Evolutionary conservation across 768 basidiomycete genomes (phyloP).

Genomic region (Kondoa malvinella): DNA sequence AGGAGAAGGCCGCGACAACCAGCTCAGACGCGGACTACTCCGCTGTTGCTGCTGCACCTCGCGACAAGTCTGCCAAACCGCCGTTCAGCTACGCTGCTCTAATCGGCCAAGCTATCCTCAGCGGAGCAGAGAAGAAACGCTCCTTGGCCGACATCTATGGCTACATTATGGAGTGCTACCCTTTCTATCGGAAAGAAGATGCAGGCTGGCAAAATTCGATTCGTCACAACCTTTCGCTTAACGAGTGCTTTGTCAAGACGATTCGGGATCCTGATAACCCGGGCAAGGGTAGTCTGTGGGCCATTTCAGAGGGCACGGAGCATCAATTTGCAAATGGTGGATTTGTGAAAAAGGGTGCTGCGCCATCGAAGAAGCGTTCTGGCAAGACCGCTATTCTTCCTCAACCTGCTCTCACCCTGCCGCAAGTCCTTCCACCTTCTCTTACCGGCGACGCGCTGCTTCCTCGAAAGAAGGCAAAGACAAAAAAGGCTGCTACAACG

Average conservation of each 20-base stretch:
- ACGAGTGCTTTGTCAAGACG: constrained; percentile 67
- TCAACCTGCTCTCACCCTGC: background rate
- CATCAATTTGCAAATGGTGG: constrained; percentile 66
- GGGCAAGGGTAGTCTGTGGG: constrained; percentile 67
- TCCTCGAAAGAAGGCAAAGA: constrained; percentile 5
- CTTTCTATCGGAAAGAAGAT: constrained; percentile 77
- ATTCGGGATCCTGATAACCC: constrained; percentile 40
- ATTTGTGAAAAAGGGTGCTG: constrained; percentile 32
- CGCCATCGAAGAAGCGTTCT: background rate
- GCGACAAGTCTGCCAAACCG: constrained; percentile 41
- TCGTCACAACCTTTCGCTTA: constrained; percentile 77
- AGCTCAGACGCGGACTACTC: background rate
- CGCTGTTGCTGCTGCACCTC: background rate
- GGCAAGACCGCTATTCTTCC: background rate
- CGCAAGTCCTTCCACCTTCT: background rate
- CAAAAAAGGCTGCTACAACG: background rate
- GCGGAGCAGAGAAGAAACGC: constrained; percentile 61
- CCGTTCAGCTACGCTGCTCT: constrained; percentile 81
- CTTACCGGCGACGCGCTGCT: background rate
- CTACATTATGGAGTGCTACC: constrained; percentile 84
- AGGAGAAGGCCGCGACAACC: background rate
- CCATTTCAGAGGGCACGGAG: constrained; percentile 62
- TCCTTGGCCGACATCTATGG: constrained; percentile 90
- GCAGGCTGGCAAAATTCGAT: constrained; percentile 88
- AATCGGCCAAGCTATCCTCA: constrained; percentile 82